Base-by-base conservation (phyloP, 306 rosid species). In the Gastrolobium bilobum region DNA sequence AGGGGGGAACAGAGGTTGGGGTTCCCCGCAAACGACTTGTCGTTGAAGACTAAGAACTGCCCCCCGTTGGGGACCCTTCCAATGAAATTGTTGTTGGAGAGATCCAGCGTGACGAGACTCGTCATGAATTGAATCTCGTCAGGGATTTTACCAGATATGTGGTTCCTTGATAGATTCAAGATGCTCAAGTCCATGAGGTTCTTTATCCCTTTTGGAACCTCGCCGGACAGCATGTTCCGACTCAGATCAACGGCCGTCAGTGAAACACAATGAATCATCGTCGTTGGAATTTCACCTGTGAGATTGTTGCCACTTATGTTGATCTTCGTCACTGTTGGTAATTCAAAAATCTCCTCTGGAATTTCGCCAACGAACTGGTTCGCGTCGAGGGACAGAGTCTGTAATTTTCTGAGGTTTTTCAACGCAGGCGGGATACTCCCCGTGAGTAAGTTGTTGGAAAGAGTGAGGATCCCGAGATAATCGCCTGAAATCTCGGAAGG, bases 51-150 rank as follows among this genome's bases (percentile, higher is more conserved):
- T 0, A 67, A 20, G 51, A 90, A 91, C 50, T 95, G 98, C 0
- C 92, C 97, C 1, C 90, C 97, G 0, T 62, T 54, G 0, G 98
- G 98, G 10, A 92, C 7, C 15, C 5, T 68, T 0, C 99, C 99
- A 6, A 39, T 20, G 76, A 95, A 86, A 33, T 86, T 72, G 71
- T 95, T 92, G 50, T 84, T 10, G 7, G 99, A 91, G 31, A 95
- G 84, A 59, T 95, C 97, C 0, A 95, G 87, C 2, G 86, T 87
- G 0, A 89, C 87, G 51, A 95, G 95, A 57, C 97, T 90, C 35
- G 73, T 51, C 97, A 92, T 87, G 81, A 47, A 78, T 3, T 88
- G 78, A 10, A 95, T 92, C 71, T 91, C 94, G 3, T 43, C 53
- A 0, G 97, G 99, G 15, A 95, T 48, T 47, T 71, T 67, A 0